Evolutionary conservation across 73 alveolate genomes (phyloP).

Genomic region (Uronychia setigera): DNA sequence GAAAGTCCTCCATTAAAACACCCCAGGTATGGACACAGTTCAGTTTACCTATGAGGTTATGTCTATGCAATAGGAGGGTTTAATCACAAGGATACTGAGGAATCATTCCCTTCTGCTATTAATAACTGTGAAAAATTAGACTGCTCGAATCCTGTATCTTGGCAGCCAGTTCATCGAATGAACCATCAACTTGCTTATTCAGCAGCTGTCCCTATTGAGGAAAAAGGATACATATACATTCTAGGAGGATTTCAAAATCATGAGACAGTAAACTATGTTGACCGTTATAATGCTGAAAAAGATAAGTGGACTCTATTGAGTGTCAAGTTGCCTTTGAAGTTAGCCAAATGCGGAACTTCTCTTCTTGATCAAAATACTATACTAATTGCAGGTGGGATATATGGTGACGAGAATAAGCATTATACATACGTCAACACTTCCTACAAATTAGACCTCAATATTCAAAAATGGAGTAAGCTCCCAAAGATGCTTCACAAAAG

Average conservation of each 20-base stretch:
- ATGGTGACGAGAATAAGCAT: constrained; percentile 53
- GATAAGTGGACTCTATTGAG: constrained; percentile 62
- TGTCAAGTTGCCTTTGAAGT: constrained; percentile 62
- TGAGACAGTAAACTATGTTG: constrained; percentile 53
- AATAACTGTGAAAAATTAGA: constrained; percentile 61
- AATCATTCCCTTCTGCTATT: constrained; percentile 37
- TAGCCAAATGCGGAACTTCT: constrained; percentile 69
- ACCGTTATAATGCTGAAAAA: constrained; percentile 53
- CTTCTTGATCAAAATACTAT: constrained; percentile 48
- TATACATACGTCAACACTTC: constrained; percentile 41
- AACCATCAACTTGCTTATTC: constrained; percentile 63
- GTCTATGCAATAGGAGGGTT: constrained; percentile 72
- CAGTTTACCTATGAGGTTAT: constrained; percentile 49
- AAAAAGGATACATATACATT: constrained; percentile 56
- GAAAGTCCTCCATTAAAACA: constrained; percentile 32
- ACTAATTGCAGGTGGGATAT: constrained; percentile 74
- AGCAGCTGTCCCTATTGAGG: constrained; percentile 39
- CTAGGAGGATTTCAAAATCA: constrained; percentile 71
- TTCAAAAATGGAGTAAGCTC: constrained; percentile 34
- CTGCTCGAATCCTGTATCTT: no score
- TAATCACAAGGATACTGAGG: constrained; percentile 57
- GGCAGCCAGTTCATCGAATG: constrained; percentile 28
- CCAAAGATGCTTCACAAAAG: constrained; percentile 39
- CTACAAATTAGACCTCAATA: constrained; percentile 27
- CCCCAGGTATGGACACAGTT: constrained; percentile 65